phyloP scores from a whole-genome alignment of 257 asterid genomes.

The Paulownia fortunei region DNA sequence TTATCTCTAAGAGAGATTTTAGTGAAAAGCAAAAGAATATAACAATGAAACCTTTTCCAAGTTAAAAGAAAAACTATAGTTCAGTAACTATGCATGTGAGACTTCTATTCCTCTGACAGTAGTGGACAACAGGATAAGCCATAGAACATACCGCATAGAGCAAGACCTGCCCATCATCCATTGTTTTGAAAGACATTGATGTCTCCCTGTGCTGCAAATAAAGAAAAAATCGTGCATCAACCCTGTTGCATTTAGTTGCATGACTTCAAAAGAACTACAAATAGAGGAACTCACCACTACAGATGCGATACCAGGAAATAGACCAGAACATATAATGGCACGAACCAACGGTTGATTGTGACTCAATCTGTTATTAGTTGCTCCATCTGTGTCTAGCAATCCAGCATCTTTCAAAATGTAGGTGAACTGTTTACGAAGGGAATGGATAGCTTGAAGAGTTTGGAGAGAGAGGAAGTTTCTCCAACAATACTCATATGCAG shows the following conservation, averaged over 20 bases:
- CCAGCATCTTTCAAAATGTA: slow-evolving; percentile 90
- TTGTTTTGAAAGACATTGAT: slow-evolving; percentile 97
- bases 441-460: slow-evolving; percentile 97
- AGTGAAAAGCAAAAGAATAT: neutral
- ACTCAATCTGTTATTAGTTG: slow-evolving; percentile 73
- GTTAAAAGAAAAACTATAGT: slow-evolving; percentile 1
- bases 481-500: slow-evolving; percentile 97
- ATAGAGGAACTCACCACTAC: slow-evolving; percentile 72
- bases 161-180: slow-evolving; percentile 96
- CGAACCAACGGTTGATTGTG: slow-evolving; percentile 96
- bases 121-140: slow-evolving; percentile 19
- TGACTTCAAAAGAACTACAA: slow-evolving; percentile 11
- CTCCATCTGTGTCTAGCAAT: slow-evolving; percentile 68
- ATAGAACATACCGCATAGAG: slow-evolving; percentile 85
- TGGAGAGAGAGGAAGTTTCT: slow-evolving; percentile 92
- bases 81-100: slow-evolving; percentile 27
- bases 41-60: neutral
- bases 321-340: slow-evolving; percentile 96
- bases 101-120: slow-evolving; percentile 1
- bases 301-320: slow-evolving; percentile 94
- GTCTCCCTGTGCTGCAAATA: slow-evolving; percentile 90
- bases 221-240: slow-evolving; percentile 20
- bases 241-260: slow-evolving; percentile 1
- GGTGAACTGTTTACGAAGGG: slow-evolving; percentile 91
- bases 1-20: neutral